phyloP scores from a whole-genome alignment of 257 asterid genomes.

The Prunella vulgaris region DNA sequence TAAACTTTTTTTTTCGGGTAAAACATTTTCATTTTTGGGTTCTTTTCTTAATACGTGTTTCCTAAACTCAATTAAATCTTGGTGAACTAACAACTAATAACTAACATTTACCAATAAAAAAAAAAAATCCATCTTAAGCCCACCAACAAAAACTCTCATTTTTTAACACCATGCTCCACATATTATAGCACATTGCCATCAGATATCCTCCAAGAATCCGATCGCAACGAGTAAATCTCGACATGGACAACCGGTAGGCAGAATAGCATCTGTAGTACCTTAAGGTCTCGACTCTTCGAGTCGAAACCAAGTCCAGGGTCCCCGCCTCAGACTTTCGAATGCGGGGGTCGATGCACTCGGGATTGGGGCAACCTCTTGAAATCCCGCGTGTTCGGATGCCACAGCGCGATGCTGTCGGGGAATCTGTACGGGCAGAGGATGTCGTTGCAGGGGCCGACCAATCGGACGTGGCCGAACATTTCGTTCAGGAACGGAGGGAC shows the following conservation, averaged over 20 bases:
- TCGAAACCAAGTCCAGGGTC: conserved; percentile 54
- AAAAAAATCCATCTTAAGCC: conserved; percentile 53
- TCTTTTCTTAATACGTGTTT: no score
- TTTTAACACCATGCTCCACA: conserved; percentile 55
- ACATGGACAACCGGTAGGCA: conserved; percentile 37
- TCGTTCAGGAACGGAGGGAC: conserved; percentile 33
- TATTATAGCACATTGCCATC: conserved; percentile 34
- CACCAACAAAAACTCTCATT: conserved; percentile 57
- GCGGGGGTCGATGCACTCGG: conserved; percentile 20
- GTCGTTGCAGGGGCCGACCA: conserved; percentile 55
- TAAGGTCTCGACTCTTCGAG: conserved; percentile 27
- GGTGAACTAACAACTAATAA: no score
- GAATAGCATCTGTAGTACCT: conserved; percentile 48
- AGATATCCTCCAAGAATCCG: conserved; percentile 39
- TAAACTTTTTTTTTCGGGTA: no score
- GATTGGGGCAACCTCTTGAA: conserved; percentile 38
- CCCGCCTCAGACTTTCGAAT: conserved; percentile 40
- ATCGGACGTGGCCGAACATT: conserved; percentile 43
- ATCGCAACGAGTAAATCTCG: conserved; percentile 40
- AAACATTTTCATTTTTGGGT: no score
- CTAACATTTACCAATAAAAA: no score
- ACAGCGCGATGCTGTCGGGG: conserved; percentile 46
- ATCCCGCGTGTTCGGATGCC: conserved; percentile 45
- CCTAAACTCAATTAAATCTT: no score
- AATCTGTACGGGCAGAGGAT: conserved; percentile 45